A percentile compares a stretch with the other conserved stretches of the same genome.
Conservation (phyloP, 2,329 filamentous ascomycete genomes). For the Hypoxylon sp. region DNA sequence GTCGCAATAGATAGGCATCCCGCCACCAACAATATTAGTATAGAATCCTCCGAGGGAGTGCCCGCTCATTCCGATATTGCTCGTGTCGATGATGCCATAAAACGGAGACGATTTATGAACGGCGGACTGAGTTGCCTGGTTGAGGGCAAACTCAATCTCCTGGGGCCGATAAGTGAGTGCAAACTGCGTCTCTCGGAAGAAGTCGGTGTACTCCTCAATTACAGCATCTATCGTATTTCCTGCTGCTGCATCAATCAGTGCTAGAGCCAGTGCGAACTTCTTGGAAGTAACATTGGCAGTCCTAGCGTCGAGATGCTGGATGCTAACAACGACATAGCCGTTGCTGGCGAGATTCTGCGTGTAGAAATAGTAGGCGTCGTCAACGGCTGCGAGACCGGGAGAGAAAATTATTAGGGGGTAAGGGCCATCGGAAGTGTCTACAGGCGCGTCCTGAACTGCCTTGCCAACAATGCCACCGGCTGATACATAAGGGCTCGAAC, state of each 20-base stretch:
- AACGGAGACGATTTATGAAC: background rate
- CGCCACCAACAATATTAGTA: background rate
- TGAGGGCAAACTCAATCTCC: background rate
- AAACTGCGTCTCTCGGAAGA: background rate
- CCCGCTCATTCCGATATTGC: background rate
- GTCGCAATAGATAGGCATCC: slow-evolving; percentile 1
- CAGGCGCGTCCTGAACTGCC: slow-evolving; percentile 3
- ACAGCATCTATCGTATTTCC: background rate
- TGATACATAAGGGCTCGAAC: background rate
- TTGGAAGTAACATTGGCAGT: background rate
- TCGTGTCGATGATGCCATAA: background rate
- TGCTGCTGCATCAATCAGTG: background rate
- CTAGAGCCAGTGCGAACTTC: background rate
- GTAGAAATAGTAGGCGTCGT: slow-evolving; percentile 40
- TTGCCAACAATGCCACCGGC: background rate
- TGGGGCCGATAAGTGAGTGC: background rate
- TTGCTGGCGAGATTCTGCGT: slow-evolving; percentile 37
- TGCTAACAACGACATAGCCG: slow-evolving; percentile 34
- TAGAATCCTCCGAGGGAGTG: background rate
- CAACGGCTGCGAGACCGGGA: slow-evolving; percentile 33
- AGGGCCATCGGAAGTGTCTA: slow-evolving; percentile 32
- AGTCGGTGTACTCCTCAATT: background rate
- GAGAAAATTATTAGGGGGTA: slow-evolving; percentile 39
- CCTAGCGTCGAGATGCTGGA: slow-evolving; percentile 6
- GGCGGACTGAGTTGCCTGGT: background rate